These are phyloP conservation scores for Diplocarpon mali DNA, from an alignment of 2,329 filamentous ascomycete genomes.

Conservation along the genomic window DNA sequence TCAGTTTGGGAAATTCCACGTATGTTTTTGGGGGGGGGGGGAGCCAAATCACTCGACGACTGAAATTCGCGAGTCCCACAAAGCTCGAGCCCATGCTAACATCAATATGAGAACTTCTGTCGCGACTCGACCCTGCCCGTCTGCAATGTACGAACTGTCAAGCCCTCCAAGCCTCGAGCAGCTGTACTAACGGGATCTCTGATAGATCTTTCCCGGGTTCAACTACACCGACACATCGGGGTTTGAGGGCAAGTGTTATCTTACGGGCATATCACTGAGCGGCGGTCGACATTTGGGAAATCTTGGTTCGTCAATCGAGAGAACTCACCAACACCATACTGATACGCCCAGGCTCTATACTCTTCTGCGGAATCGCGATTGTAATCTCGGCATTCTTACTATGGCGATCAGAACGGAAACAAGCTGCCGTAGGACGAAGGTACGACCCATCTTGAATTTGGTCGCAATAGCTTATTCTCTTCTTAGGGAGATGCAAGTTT, in stretches of 20 bases:
- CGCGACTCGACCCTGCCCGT: constrained; percentile 72
- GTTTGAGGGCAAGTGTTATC: constrained; percentile 51
- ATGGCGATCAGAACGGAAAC: constrained; percentile 75
- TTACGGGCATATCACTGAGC: constrained; percentile 65
- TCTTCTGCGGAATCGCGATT: constrained; percentile 72
- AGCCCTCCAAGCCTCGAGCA: background rate
- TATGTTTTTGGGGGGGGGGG: no score
- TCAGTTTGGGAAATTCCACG: constrained; percentile 48
- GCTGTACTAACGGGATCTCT: constrained; percentile 10
- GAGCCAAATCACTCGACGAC: constrained; percentile 6
- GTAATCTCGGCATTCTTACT: constrained; percentile 54
- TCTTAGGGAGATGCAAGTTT: constrained; percentile 86
- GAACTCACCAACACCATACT: background rate
- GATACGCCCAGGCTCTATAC: constrained; percentile 59
- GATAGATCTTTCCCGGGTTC: constrained; percentile 49
- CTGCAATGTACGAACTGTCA: constrained; percentile 59
- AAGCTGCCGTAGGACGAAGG: constrained; percentile 88
- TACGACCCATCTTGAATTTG: constrained; percentile 29
- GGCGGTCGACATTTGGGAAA: constrained; percentile 62
- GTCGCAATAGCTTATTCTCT: constrained; percentile 17
- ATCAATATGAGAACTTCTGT: constrained; percentile 57
- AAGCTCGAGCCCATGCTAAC: background rate
- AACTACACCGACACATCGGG: constrained; percentile 14
- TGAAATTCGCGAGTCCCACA: background rate
- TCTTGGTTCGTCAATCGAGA: constrained; percentile 48